A percentile compares a stretch with the other conserved stretches of the same genome.
These are phyloP conservation scores for Hyaloscypha variabilis DNA, from an alignment of 495 filamentous ascomycete species.

Conservation along the genomic window DNA sequence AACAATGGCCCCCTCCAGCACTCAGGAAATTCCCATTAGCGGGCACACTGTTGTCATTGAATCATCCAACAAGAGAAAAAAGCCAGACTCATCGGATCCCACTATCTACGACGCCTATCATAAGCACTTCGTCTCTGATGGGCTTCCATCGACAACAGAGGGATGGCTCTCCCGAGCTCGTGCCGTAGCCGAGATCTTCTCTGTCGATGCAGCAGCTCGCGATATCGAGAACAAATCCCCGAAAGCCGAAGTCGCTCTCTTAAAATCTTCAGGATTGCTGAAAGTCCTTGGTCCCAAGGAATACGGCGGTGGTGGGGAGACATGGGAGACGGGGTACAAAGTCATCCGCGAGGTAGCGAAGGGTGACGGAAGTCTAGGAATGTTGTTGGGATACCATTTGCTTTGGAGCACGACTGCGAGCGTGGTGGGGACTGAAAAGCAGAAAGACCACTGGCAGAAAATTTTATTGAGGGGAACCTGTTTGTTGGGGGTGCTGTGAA, in stretches of 20 bases:
- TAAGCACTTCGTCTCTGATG: no score
- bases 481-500: constrained; percentile 66
- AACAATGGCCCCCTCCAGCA: no score
- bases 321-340: constrained; percentile 59
- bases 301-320: constrained; percentile 59
- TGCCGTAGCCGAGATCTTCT: constrained; percentile 55
- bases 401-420: constrained; percentile 60
- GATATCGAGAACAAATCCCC: constrained; percentile 61
- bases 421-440: constrained; percentile 57
- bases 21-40: no score
- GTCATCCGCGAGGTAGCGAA: constrained; percentile 61
- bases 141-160: no score
- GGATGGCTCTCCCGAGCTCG: no score
- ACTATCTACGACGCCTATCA: no score
- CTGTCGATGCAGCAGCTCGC: constrained; percentile 51
- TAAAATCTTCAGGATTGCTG: constrained; percentile 58
- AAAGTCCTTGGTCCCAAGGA: constrained; percentile 56
- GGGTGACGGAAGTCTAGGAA: constrained; percentile 60
- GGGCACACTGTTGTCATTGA: no score
- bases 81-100: no score
- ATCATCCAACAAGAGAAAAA: no score
- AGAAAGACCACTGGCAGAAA: constrained; percentile 52
- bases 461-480: constrained; percentile 61
- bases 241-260: constrained; percentile 54
- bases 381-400: constrained; percentile 63